phyloP scores from a whole-genome alignment of 73 alveolate genomes.

The Effrenium voratum region DNA sequence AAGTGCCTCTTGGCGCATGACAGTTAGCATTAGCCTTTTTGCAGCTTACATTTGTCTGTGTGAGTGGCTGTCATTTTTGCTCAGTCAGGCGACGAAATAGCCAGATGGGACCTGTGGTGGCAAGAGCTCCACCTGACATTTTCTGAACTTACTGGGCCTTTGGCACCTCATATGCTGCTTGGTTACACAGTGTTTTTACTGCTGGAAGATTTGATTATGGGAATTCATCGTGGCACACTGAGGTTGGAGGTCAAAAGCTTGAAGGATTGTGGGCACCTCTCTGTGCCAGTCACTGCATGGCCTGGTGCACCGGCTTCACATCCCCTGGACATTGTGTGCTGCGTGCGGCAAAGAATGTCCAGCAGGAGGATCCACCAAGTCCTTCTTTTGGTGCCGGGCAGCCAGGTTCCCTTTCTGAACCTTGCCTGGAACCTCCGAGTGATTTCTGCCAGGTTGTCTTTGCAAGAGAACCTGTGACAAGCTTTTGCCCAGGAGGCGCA shows the following conservation, averaged over 20 bases:
- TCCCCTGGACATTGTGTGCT: not conserved
- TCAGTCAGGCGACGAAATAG: not conserved
- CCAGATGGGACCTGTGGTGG: not conserved
- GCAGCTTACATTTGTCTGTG: too few species aligned
- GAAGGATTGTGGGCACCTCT: not conserved
- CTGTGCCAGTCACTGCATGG: not conserved
- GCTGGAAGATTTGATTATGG: too few species aligned
- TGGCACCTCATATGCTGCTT: not conserved
- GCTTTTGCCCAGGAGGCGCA: too few species aligned
- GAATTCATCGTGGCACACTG: too few species aligned
- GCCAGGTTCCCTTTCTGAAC: not conserved
- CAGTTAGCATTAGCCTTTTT: too few species aligned
- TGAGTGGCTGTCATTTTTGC: too few species aligned
- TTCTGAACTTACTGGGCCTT: not conserved
- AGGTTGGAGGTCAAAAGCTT: not conserved
- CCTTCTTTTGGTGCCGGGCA: not conserved
- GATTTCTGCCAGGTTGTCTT: too few species aligned
- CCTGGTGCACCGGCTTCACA: not conserved
- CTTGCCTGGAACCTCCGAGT: too few species aligned
- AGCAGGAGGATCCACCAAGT: not conserved
- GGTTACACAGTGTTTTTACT: too few species aligned
- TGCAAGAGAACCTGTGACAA: too few species aligned
- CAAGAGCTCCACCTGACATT: not conserved
- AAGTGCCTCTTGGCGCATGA: too few species aligned
- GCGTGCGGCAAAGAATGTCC: not conserved